Evolutionary conservation across 2,329 filamentous ascomycete genomes (phyloP).

Genomic region (Nigrospora sphaerica): DNA sequence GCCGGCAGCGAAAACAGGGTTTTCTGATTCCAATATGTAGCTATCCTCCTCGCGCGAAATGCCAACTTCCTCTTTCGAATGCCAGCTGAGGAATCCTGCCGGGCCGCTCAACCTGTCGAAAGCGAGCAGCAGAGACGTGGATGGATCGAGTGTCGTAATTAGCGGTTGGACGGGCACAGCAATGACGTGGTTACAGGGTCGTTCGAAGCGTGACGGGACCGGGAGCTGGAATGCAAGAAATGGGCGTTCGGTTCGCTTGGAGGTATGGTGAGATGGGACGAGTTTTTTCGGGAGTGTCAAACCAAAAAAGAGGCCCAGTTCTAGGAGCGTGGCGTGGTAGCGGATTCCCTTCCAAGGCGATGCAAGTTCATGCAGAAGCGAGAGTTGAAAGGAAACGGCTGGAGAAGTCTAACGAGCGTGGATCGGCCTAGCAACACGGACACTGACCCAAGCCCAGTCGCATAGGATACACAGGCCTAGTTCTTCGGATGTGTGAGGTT

Average conservation of each 20-base stretch:
- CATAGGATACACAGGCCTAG: too few relatives aligned
- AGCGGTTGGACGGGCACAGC: slow-evolving; percentile 1
- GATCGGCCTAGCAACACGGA: neutral
- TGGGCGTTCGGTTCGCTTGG: neutral
- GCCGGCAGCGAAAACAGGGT: neutral
- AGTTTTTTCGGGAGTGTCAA: slow-evolving; percentile 1
- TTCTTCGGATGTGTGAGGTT: too few relatives aligned
- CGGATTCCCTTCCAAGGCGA: neutral
- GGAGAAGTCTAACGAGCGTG: slow-evolving; percentile 2
- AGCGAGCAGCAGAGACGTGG: slow-evolving; percentile 1
- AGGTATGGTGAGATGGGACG: slow-evolving; percentile 1
- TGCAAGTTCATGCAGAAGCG: slow-evolving; percentile 2
- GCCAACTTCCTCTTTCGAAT: neutral
- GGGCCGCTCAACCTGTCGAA: neutral
- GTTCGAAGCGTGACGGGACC: neutral
- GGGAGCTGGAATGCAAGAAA: slow-evolving; percentile 2
- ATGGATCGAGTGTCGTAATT: neutral
- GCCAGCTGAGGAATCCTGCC: neutral
- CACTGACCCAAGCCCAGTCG: too few relatives aligned
- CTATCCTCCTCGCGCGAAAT: slow-evolving; percentile 1
- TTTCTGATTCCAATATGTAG: neutral
- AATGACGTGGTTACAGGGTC: neutral
- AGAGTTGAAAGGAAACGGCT: neutral
- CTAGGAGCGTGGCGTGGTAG: neutral
- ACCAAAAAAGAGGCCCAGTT: slow-evolving; percentile 1